Conservation (phyloP, 163 green algal genomes). For the Volvox carteri region DNA sequence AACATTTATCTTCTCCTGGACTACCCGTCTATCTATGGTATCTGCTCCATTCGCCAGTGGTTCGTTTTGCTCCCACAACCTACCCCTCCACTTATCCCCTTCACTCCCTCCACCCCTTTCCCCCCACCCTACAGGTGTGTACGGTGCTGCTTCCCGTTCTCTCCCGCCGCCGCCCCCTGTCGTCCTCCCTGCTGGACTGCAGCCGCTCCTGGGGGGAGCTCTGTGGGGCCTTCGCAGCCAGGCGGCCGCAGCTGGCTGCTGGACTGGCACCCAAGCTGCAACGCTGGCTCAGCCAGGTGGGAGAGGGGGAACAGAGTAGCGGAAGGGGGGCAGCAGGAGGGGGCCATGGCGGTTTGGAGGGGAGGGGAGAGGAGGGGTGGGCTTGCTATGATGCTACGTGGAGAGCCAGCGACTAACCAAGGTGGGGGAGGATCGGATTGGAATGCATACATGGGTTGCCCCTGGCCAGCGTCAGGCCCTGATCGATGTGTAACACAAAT, state of each 20-base stretch:
- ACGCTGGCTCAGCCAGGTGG: constrained; percentile 55
- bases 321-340: background rate
- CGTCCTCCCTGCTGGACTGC: constrained; percentile 54
- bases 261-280: constrained; percentile 68
- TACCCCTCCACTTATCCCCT: too few relatives aligned
- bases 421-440: too few relatives aligned
- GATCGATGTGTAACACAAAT: too few relatives aligned
- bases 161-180: constrained; percentile 66
- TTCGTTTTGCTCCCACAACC: too few relatives aligned
- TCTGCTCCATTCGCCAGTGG: too few relatives aligned
- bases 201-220: constrained; percentile 72
- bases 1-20: too few relatives aligned
- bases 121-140: constrained; percentile 69
- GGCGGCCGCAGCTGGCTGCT: constrained; percentile 48
- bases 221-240: constrained; percentile 56
- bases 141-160: constrained; percentile 76
- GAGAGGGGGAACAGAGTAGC: background rate
- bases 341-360: background rate
- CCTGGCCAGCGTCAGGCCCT: too few relatives aligned
- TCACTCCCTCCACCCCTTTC: too few relatives aligned
- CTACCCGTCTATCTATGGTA: too few relatives aligned
- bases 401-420: too few relatives aligned
- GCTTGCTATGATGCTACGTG: too few relatives aligned
- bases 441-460: too few relatives aligned
- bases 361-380: background rate